Evolutionary conservation across 2,329 filamentous ascomycete genomes (phyloP).

Genomic region (Saccharata proteae): DNA sequence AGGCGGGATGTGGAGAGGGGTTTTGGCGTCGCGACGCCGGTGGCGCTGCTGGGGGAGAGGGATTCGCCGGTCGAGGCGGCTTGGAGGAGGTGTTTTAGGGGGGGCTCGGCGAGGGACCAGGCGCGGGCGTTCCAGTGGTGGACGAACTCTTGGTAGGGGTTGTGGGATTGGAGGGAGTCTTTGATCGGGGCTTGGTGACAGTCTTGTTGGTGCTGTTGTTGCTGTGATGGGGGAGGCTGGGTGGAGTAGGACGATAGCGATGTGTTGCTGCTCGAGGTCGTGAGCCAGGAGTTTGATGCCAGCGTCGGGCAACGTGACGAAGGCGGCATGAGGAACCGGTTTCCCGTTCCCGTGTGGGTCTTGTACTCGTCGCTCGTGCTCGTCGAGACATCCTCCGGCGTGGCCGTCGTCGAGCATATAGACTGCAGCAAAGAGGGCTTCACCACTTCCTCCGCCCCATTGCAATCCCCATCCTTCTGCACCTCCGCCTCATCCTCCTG

Average conservation of each 20-base stretch:
- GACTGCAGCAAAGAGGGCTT: not conserved
- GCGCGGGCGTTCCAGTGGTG: conserved; percentile 14
- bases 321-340: not conserved
- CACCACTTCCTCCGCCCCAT: not conserved
- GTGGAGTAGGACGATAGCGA: not conserved
- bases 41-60: conserved; percentile 16
- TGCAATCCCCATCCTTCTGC: conserved; percentile 4
- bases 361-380: not conserved
- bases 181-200: not conserved
- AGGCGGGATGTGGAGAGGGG: conserved; percentile 17
- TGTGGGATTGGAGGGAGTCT: conserved; percentile 10
- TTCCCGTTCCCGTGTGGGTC: not conserved
- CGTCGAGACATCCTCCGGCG: not conserved
- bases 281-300: too few species aligned
- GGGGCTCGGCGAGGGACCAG: conserved; percentile 12
- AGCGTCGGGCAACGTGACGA: not conserved
- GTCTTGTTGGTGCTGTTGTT: not conserved
- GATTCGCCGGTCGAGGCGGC: conserved; percentile 17
- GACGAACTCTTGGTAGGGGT: conserved; percentile 14
- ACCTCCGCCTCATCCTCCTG: conserved; percentile 12
- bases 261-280: not conserved
- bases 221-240: not conserved
- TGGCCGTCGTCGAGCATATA: not conserved
- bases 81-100: conserved; percentile 16
- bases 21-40: conserved; percentile 9